Conservation (phyloP, 257 asterid species). For the Solanum peruvianum region DNA sequence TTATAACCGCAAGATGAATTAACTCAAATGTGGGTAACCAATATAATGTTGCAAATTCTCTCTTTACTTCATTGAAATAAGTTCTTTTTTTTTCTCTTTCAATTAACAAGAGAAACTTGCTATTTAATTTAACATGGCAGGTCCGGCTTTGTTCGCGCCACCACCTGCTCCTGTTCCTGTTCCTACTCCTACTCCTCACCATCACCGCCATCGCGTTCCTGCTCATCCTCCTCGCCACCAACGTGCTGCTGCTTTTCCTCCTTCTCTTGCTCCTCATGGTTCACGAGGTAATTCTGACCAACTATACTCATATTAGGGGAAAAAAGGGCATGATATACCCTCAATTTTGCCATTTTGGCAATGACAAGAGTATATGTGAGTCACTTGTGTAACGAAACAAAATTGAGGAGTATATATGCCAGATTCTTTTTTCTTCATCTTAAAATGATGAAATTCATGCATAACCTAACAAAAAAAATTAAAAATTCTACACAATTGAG, state of each 20-base stretch:
- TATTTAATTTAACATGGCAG: conserved; percentile 10
- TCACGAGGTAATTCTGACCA: conserved; percentile 23
- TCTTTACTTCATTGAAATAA: neutral
- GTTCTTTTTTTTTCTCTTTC: no score
- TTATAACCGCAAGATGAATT: neutral
- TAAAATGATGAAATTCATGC: no score
- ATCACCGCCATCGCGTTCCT: neutral
- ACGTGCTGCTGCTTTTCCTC: neutral
- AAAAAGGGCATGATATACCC: neutral
- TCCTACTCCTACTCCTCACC: neutral
- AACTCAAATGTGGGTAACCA: neutral
- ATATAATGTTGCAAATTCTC: neutral
- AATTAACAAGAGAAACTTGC: neutral
- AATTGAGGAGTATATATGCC: no score
- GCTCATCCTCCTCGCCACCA: neutral
- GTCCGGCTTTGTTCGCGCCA: conserved; percentile 47
- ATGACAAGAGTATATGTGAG: no score
- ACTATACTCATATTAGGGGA: neutral
- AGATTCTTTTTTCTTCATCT: no score
- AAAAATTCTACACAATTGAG: no score
- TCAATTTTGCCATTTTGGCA: neutral
- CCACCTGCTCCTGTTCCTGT: conserved; percentile 27
- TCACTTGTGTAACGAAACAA: no score
- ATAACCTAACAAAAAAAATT: no score
- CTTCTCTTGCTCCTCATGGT: neutral